Conservation (phyloP, 805 yeast genomes). For the Cyberlindnera xylosilytica region DNA sequence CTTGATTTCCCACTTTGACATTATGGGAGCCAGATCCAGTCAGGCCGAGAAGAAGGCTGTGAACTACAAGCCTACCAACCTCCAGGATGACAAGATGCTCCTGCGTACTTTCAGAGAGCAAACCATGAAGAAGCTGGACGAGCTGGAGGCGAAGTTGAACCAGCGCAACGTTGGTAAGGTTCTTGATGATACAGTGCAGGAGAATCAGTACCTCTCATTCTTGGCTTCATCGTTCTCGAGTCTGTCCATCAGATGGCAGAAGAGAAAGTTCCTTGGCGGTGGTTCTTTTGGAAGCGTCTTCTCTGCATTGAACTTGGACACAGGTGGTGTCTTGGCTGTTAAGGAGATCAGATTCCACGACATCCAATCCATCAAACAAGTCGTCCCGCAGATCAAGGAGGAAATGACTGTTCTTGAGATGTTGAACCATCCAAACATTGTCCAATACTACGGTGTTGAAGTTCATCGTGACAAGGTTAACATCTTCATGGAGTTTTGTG, state of each 20-base stretch:
- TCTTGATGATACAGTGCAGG: conserved; percentile 81
- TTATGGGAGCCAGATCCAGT: conserved; percentile 94
- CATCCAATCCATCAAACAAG: conserved; percentile 74
- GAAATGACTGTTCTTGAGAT: conserved; percentile 96
- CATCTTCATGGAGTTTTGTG: conserved; percentile 96
- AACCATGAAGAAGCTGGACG: conserved; percentile 60
- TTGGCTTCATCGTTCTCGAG: conserved; percentile 87
- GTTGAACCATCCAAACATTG: conserved; percentile 94
- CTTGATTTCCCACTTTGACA: conserved; percentile 92
- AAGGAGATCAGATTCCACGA: conserved; percentile 92
- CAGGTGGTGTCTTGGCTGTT: conserved; percentile 96
- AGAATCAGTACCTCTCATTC: conserved; percentile 80
- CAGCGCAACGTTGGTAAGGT: conserved; percentile 72
- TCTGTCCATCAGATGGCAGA: conserved; percentile 95
- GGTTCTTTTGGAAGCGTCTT: conserved; percentile 95
- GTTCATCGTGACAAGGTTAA: conserved; percentile 94
- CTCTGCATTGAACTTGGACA: conserved; percentile 88
- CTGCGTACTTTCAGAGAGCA: conserved; percentile 61
- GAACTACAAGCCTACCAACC: conserved; percentile 37
- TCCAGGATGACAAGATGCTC: conserved; percentile 52
- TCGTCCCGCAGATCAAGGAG: conserved; percentile 86
- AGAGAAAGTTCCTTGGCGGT: conserved; percentile 88
- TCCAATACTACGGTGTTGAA: conserved; percentile 95
- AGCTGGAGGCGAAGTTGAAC: conserved; percentile 53
- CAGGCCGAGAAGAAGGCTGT: conserved; percentile 52